Evolutionary conservation across 2,329 filamentous ascomycete genomes (phyloP).

Genomic region (Diaporthe sp.): DNA sequence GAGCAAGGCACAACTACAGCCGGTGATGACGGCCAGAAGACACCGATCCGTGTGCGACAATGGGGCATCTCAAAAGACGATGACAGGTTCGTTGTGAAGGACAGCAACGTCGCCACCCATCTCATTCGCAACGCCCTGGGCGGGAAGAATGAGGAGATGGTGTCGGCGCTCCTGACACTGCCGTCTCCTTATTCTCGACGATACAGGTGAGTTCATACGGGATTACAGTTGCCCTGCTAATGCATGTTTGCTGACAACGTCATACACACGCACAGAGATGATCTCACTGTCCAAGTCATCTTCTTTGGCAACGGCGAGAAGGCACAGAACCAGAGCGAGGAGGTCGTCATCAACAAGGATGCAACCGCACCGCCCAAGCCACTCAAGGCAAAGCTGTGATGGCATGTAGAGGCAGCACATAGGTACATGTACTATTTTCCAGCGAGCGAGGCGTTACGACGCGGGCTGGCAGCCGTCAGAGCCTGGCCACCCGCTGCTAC

Average conservation of each 20-base stretch:
- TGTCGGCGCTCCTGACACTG: constrained; percentile 90
- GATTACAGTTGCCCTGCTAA: not conserved
- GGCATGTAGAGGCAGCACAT: not conserved
- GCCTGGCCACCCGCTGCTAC: not conserved
- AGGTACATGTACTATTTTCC: constrained; percentile 10
- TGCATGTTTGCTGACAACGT: constrained; percentile 32
- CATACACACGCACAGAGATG: constrained; percentile 72
- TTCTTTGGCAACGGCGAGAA: constrained; percentile 91
- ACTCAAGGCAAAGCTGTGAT: constrained; percentile 45
- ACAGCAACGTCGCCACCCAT: constrained; percentile 97
- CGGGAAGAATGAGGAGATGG: constrained; percentile 92
- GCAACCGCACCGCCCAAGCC: constrained; percentile 73
- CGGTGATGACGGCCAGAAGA: constrained; percentile 78
- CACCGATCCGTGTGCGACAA: constrained; percentile 89
- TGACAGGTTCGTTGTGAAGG: constrained; percentile 91
- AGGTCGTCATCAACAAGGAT: constrained; percentile 86
- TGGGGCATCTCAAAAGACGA: constrained; percentile 85
- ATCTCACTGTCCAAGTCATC: constrained; percentile 97
- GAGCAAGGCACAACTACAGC: constrained; percentile 69
- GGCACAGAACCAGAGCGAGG: constrained; percentile 65
- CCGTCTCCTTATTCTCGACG: constrained; percentile 91
- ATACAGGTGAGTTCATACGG: constrained; percentile 76
- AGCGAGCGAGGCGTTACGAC: constrained; percentile 33
- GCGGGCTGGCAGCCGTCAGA: not conserved
- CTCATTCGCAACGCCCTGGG: constrained; percentile 95